Evolutionary conservation across 2,329 filamentous ascomycete genomes (phyloP).

Genomic region (Phaeosphaeriaceae sp.): DNA sequence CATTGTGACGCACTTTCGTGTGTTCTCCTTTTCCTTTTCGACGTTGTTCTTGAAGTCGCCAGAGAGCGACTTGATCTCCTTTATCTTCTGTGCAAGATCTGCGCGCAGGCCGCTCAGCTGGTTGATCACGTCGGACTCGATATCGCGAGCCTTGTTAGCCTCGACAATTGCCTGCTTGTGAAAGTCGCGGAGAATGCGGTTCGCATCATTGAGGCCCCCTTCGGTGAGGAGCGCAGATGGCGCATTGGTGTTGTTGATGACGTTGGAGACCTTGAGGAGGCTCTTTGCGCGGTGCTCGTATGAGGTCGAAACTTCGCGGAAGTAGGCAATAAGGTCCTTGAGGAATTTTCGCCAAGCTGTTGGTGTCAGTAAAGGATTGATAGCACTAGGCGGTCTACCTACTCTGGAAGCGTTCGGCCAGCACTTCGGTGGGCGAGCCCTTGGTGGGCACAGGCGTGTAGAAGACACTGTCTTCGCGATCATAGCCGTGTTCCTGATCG

Average conservation of each 20-base stretch:
- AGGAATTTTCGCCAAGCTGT: slow-evolving; percentile 92
- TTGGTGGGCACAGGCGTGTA: slow-evolving; percentile 87
- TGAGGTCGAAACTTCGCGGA: slow-evolving; percentile 86
- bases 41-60: slow-evolving; percentile 98
- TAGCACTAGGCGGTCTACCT: slow-evolving; percentile 39
- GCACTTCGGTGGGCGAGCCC: slow-evolving; percentile 84
- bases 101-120: slow-evolving; percentile 84
- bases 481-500: slow-evolving; percentile 68
- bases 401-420: slow-evolving; percentile 91
- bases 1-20: slow-evolving; percentile 77
- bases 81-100: slow-evolving; percentile 94
- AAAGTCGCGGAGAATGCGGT: slow-evolving; percentile 79
- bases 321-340: slow-evolving; percentile 93
- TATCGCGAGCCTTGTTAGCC: slow-evolving; percentile 86
- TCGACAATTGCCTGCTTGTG: slow-evolving; percentile 82
- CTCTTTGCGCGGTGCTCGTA: slow-evolving; percentile 88
- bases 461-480: slow-evolving; percentile 82
- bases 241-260: slow-evolving; percentile 79
- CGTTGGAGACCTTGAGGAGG: slow-evolving; percentile 80
- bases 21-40: slow-evolving; percentile 90
- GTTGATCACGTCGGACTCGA: slow-evolving; percentile 89
- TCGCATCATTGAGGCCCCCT: slow-evolving; percentile 86
- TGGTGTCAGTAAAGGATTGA: slow-evolving; percentile 21
- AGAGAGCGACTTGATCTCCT: slow-evolving; percentile 93
- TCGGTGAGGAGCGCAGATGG: slow-evolving; percentile 79